Conservation (phyloP, 805 yeast species). For the Yarrowia sp. region DNA sequence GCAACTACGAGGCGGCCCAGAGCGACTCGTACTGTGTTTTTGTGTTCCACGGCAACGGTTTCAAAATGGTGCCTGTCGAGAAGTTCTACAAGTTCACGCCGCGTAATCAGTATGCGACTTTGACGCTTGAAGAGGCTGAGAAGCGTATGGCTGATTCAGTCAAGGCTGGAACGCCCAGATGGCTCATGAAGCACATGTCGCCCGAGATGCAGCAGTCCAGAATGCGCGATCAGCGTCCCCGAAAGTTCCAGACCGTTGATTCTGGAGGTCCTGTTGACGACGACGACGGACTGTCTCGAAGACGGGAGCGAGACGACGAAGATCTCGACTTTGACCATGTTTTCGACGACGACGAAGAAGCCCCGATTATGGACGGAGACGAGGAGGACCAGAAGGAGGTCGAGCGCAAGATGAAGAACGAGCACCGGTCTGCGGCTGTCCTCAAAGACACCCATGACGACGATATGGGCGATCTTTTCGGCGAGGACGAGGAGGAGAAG, state of each 20-base stretch:
- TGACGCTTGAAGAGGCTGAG: slow-evolving; percentile 95
- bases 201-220: slow-evolving; percentile 52
- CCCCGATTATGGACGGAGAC: slow-evolving; percentile 93
- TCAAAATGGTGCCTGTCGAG: slow-evolving; percentile 92
- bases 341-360: slow-evolving; percentile 98
- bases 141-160: slow-evolving; percentile 72
- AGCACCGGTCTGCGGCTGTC: slow-evolving; percentile 61
- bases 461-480: slow-evolving; percentile 48
- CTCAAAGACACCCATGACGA: slow-evolving; percentile 59
- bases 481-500: slow-evolving; percentile 61
- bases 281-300: slow-evolving; percentile 41
- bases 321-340: slow-evolving; percentile 95
- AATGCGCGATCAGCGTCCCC: slow-evolving; percentile 45
- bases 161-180: slow-evolving; percentile 74
- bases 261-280: slow-evolving; percentile 42
- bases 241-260: slow-evolving; percentile 51
- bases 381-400: slow-evolving; percentile 93
- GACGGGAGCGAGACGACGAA: slow-evolving; percentile 75
- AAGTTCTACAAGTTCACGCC: slow-evolving; percentile 92
- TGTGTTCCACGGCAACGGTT: slow-evolving; percentile 82
- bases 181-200: slow-evolving; percentile 91
- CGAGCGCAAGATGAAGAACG: slow-evolving; percentile 51
- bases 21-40: slow-evolving; percentile 82
- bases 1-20: slow-evolving; percentile 89
- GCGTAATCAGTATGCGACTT: slow-evolving; percentile 86